Evolutionary conservation across 768 basidiomycete genomes (phyloP), one percentile per base, ranked within the genome.

Genomic region (Lyophyllum atratum): DNA sequence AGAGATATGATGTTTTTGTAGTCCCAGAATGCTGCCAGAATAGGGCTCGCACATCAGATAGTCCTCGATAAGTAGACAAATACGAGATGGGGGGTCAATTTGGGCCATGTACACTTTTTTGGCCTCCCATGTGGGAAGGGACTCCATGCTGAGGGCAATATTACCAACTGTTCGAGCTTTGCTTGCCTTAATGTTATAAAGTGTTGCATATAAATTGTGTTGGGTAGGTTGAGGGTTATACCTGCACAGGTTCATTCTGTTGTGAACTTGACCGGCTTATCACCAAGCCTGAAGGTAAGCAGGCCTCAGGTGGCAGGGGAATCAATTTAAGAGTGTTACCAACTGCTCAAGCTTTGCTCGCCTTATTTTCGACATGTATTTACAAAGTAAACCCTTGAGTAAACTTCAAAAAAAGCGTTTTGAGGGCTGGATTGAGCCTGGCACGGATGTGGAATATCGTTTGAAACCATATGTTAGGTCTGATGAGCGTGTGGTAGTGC

Each of bases 161-260:
- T 45, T 45, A 26, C 44, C 44, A 45, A 39, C 15, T 9, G 37
- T 39, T 39, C 37, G 37, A 14, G 56, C 62, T 54, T 60, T 63
- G 7, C 25, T 39, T 37, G 62, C 53, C 49, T 58, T 58, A 1
- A 37, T 52, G 11, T 33, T 21, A 34, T 63, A 63, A 43, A 60
- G 56, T 31, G 19, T 4, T 25, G 40, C 43, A 49, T 60, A 63
- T 11, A 52, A 50, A 31, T 54, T 55, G 9, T 22, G 46, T 9
- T 33, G 31, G 21, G 55, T 56, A 1, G 52, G 49, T 24, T 24
- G 37, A 60, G 29, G 1, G 39, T 43, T 9, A 60, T 55, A 3
- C 62, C 55, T 21, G 58, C 59, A 56, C 49, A 56, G 34, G 47
- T 56, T 3, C 29, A 10, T 22, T 49, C 6, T 11, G 31, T 24